Base-by-base conservation (phyloP, 2,329 filamentous ascomycete genomes). In the Sclerotinia borealis region DNA sequence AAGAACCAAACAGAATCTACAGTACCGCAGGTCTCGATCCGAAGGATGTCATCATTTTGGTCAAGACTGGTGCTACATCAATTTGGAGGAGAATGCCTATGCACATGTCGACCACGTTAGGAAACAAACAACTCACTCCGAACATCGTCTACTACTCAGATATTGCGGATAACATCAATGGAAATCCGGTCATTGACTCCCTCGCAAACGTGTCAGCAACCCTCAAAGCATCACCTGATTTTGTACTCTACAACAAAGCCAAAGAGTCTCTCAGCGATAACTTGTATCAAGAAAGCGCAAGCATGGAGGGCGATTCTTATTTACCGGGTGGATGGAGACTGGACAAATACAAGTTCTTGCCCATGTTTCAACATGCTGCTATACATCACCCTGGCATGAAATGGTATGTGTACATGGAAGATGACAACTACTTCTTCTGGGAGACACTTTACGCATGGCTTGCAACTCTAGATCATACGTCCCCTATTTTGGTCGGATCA, bases 301-400 rank as follows among this genome's bases (percentile, higher is more conserved):
- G 29, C 29, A 64, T 67, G 58, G 65, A 67, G 25, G 65, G 65
- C 15, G 65, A 67, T n/a, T 56, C 43, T 17, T 63, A 66, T 34
- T 27, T 67, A 19, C 64, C 66, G 2, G 59, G 65, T 17, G 78
- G 77, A 1, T 86, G 83, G 84, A 77, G 75, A 22, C 72, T 86
- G 45, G 84, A 86, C 75, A 85, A 85, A 74, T 86, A 84, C 76
- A 86, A 86, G 73, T 85, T 84, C 71, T 76, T 85, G 51, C 83
- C 85, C 70, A 84, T 85, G 71, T 79, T 83, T 15, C 79, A 84
- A 72, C 82, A 83, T 73, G 73, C 80, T 0, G 85, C 79, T 68
- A 69, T 73, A 29, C 73, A 81, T 72, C 77, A 79, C 10, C 83
- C 83, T 11, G 70, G 77, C 63, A 79, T 79, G 63, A 80, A 85